Conservation (phyloP, 2,329 filamentous ascomycete genomes). For the Clonostachys chloroleuca region DNA sequence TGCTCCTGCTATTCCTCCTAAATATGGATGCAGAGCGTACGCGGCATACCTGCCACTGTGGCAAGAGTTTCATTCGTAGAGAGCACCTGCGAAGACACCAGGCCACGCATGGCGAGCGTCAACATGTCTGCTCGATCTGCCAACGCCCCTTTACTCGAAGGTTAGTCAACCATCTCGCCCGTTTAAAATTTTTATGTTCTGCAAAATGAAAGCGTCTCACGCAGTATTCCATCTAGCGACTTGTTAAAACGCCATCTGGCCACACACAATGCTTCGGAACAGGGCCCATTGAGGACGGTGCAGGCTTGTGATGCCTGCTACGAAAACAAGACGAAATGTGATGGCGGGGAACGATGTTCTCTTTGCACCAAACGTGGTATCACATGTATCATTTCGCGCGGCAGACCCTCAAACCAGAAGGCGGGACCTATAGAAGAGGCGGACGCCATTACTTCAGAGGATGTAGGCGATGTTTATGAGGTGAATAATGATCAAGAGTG, state of each 20-base stretch:
- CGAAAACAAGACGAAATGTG: slow-evolving; percentile 37
- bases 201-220: slow-evolving; percentile 19
- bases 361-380: slow-evolving; percentile 25
- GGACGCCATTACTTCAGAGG: background rate
- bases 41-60: slow-evolving; percentile 24
- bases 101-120: slow-evolving; percentile 26
- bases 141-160: slow-evolving; percentile 30
- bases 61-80: slow-evolving; percentile 31
- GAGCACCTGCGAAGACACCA: slow-evolving; percentile 32
- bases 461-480: background rate
- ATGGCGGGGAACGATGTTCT: slow-evolving; percentile 30
- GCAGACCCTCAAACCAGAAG: background rate
- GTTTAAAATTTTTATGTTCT: background rate
- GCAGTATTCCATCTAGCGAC: slow-evolving; percentile 21
- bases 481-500: background rate
- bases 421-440: background rate
- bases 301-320: slow-evolving; percentile 37
- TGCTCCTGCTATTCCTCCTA: no score
- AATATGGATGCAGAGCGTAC: no score
- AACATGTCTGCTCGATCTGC: slow-evolving; percentile 26
- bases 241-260: slow-evolving; percentile 27
- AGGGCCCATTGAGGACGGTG: slow-evolving; percentile 24
- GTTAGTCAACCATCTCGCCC: slow-evolving; percentile 13
- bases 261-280: slow-evolving; percentile 14
- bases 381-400: background rate